phyloP scores from a whole-genome alignment of 2,329 filamentous ascomycete species.

The Rutstroemia sydowiana region DNA sequence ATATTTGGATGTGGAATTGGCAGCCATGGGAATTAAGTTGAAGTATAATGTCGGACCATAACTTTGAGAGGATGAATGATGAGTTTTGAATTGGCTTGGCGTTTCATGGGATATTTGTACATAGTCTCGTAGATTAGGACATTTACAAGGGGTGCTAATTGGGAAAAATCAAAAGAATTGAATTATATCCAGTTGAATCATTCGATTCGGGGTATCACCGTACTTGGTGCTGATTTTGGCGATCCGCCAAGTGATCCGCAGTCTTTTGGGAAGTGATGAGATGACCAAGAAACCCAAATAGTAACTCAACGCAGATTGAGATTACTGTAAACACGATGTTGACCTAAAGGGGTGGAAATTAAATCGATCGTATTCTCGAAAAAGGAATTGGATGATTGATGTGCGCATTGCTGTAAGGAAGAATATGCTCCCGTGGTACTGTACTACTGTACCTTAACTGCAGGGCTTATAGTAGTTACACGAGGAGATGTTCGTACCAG shows the following conservation, averaged over 20 bases:
- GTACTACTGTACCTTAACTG: too few relatives aligned
- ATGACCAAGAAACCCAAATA: too few relatives aligned
- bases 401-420: too few relatives aligned
- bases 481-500: too few relatives aligned
- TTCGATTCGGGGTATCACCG: not conserved
- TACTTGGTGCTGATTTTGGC: too few relatives aligned
- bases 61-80: not conserved
- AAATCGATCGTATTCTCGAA: not conserved
- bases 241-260: not conserved
- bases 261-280: too few relatives aligned
- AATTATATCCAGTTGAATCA: not conserved
- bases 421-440: too few relatives aligned
- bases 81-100: conserved; percentile 3
- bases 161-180: not conserved
- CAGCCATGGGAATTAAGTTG: conserved; percentile 92
- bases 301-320: too few relatives aligned
- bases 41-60: conserved; percentile 68
- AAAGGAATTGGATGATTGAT: not conserved
- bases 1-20: conserved; percentile 89
- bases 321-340: too few relatives aligned
- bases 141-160: conserved; percentile 15
- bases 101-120: conserved; percentile 13
- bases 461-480: too few relatives aligned
- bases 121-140: too few relatives aligned
- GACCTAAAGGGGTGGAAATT: conserved; percentile 1